phyloP scores from a whole-genome alignment of 2,329 filamentous ascomycete genomes.

The Fusarium sp. region DNA sequence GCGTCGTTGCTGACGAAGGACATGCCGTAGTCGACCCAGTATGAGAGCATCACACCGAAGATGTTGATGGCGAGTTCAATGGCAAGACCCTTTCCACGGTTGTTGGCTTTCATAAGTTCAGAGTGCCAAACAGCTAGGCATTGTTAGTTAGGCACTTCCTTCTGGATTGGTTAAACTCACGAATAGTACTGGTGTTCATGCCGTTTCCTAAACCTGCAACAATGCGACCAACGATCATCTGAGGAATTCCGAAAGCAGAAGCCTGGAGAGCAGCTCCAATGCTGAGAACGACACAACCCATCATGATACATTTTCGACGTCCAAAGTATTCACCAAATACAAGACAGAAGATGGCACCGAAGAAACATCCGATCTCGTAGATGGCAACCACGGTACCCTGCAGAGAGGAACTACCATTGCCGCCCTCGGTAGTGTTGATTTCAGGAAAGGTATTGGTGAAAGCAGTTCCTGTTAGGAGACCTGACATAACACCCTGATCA shows the following conservation, averaged over 20 bases:
- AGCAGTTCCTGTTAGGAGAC: conserved; percentile 49
- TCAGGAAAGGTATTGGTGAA: conserved; percentile 50
- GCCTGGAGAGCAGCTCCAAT: conserved; percentile 58
- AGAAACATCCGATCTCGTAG: conserved; percentile 61
- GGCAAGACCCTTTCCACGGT: conserved; percentile 48
- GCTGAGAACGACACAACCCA: conserved; percentile 55
- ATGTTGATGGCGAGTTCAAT: conserved; percentile 54
- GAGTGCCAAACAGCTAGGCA: conserved; percentile 53
- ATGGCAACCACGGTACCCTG: conserved; percentile 59
- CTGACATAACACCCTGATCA: conserved; percentile 49
- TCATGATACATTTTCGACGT: conserved; percentile 53
- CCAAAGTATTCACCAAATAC: conserved; percentile 58
- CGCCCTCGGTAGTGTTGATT: conserved; percentile 51
- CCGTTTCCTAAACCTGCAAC: conserved; percentile 59
- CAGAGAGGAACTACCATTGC: conserved; percentile 55
- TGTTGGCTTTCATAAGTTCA: conserved; percentile 55
- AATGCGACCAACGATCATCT: conserved; percentile 58
- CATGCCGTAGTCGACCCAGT: conserved; percentile 55
- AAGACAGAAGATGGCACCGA: conserved; percentile 56
- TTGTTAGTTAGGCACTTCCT: background rate
- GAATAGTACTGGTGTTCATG: conserved; percentile 61
- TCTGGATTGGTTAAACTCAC: conserved; percentile 30
- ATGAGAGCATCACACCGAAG: conserved; percentile 50
- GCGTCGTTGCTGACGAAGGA: conserved; percentile 50
- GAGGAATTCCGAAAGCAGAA: conserved; percentile 52